Evolutionary conservation across 2,329 filamentous ascomycete genomes (phyloP).

Genomic region (Clonostachys sp.): DNA sequence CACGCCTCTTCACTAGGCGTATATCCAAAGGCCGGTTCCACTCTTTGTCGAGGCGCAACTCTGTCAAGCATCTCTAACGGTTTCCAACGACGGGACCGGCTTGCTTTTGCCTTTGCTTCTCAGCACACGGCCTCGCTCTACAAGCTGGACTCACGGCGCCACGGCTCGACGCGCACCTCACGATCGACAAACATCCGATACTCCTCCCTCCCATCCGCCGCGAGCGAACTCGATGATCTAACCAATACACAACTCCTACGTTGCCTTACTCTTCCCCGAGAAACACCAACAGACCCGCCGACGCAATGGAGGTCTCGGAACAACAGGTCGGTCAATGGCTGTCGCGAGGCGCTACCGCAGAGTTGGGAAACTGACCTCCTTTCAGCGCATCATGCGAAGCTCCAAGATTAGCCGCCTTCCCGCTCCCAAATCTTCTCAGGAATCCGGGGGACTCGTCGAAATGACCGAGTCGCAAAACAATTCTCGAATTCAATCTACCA

Average conservation of each 20-base stretch:
- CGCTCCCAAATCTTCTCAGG: not conserved
- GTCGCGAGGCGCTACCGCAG: not conserved
- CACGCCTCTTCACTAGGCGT: no score
- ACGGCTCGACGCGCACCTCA: no score
- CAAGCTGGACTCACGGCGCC: no score
- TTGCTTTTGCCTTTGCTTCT: no score
- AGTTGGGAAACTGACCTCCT: not conserved
- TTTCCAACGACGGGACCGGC: no score
- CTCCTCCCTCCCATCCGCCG: not conserved
- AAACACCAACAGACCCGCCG: not conserved
- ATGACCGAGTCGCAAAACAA: constrained; percentile 57
- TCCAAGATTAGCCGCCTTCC: constrained; percentile 18
- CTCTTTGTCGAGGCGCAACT: no score
- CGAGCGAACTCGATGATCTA: not conserved
- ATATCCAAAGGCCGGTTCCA: no score
- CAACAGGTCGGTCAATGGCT: constrained; percentile 20
- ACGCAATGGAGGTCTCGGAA: constrained; percentile 27
- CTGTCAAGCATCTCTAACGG: no score
- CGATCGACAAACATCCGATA: not conserved
- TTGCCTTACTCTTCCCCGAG: not conserved
- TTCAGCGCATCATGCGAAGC: constrained; percentile 14
- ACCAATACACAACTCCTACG: not conserved
- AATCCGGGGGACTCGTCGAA: not conserved
- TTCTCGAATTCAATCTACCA: constrained; percentile 39
- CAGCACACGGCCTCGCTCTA: no score